Base-by-base conservation (phyloP, 768 basidiomycete species). In the Nidularia pulvinata region DNA sequence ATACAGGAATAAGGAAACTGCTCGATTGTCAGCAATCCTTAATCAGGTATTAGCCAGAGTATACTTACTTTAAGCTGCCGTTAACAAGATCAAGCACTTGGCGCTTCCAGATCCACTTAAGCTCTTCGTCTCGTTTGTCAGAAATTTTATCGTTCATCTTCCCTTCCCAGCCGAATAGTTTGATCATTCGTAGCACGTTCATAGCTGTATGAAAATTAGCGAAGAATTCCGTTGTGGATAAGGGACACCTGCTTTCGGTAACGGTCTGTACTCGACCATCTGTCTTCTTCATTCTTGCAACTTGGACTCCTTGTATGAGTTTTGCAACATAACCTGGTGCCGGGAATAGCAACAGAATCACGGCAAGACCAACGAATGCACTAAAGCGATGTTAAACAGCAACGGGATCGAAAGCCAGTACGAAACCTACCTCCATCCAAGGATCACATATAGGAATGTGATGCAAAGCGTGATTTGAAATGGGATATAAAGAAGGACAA, bases 141-240 rank as follows among this genome's bases (percentile, higher is more conserved):
- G 73, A 66, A 42, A 92, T 72, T 47, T 74, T 74, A 6, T 76
- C 68, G 46, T 77, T 70, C 63, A 86, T 79, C 46, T 81, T 76
- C 53, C 79, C 79, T 76, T 86, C 78, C 77, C 88, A 80, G 13
- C 77, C 89, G 59, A 91, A 89, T 37, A 89, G 68, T 66, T 90
- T 90, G 60, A 88, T 72, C 82, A 88, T 87, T 16, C 86, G 78
- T 9, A 88, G 62, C 16, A 83, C 77, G 54, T 75, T 77, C 66
- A 84, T 74, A 3, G 74, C 83, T 83, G 49, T 6, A 42, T 50
- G 67, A 71, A 22, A 69, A 69, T 22, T 39, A 30, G 32, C n/a
- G n/a, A n/a, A n/a, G n/a, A n/a, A n/a, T n/a, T n/a, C n/a, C n/a
- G n/a, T 22, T 35, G 35, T n/a, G 16, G 30, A 32, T 33, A 22